A percentile compares a stretch with the other conserved stretches of the same genome.
Conservation (phyloP, 345 rosid species). For the Trapa bicornis region DNA sequence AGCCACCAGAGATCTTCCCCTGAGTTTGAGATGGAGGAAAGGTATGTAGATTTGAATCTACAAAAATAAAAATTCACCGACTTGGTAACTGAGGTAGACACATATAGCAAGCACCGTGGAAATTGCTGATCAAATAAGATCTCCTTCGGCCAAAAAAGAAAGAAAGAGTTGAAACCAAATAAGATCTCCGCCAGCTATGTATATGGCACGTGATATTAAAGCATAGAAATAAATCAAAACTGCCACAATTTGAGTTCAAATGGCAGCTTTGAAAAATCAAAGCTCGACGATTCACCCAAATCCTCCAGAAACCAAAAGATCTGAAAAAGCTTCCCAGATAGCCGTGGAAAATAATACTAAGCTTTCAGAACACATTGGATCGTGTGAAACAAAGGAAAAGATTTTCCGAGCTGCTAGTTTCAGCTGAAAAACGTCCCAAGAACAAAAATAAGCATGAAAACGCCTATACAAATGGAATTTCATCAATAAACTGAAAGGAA, state of each 20-base stretch:
- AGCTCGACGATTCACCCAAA: not conserved
- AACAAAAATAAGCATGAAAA: not conserved
- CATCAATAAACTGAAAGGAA: not conserved
- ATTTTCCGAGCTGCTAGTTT: not conserved
- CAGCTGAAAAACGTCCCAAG: not conserved
- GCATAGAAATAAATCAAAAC: not conserved
- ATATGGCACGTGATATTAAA: not conserved
- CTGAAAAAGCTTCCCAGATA: not conserved
- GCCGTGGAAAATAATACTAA: not conserved
- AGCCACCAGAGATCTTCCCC: constrained; percentile 77
- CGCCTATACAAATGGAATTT: not conserved
- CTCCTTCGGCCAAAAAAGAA: not conserved
- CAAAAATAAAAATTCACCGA: constrained; percentile 11
- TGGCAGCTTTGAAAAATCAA: not conserved
- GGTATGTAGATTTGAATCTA: constrained; percentile 72
- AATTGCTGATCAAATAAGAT: not conserved
- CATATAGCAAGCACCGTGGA: not conserved
- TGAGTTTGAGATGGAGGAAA: constrained; percentile 71
- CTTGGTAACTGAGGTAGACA: not conserved
- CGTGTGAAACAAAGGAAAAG: not conserved
- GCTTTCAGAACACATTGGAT: not conserved
- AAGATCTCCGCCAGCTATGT: not conserved
- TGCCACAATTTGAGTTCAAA: not conserved
- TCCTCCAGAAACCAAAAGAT: not conserved
- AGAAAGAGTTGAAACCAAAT: no score